phyloP scores from a whole-genome alignment of 192 early-diverging fungal genomes.

The Gonapodya prolifera region DNA sequence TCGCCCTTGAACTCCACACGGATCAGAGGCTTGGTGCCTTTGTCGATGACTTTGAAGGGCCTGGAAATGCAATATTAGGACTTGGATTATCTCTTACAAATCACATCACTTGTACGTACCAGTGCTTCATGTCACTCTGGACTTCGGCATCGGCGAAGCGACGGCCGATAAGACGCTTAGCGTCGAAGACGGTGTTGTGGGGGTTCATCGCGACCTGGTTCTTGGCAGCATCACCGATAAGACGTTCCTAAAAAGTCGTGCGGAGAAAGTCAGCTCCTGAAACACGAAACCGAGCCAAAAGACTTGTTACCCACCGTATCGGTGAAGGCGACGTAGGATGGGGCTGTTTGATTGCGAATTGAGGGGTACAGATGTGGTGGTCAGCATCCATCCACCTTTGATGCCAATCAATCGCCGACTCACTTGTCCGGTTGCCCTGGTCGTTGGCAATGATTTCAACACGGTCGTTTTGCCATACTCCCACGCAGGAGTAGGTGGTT shows the following conservation, averaged over 20 bases:
- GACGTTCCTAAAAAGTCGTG: too few relatives aligned
- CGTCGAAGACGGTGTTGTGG: slow-evolving; percentile 95
- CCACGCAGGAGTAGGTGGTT: slow-evolving; percentile 28
- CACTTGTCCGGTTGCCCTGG: slow-evolving; percentile 98
- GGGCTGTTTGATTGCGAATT: too few relatives aligned
- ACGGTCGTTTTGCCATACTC: slow-evolving; percentile 54
- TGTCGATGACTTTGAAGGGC: slow-evolving; percentile 91
- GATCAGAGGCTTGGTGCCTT: slow-evolving; percentile 79
- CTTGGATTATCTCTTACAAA: too few relatives aligned
- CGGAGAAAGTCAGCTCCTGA: too few relatives aligned
- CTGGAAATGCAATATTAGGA: too few relatives aligned
- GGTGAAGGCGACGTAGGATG: slow-evolving; percentile 93
- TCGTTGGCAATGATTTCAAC: slow-evolving; percentile 99
- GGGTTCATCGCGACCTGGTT: slow-evolving; percentile 99
- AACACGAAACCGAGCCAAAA: too few relatives aligned
- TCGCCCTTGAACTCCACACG: slow-evolving; percentile 94
- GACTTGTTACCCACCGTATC: too few relatives aligned
- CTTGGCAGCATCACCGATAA: slow-evolving; percentile 98
- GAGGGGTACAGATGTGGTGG: too few relatives aligned
- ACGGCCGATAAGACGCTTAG: slow-evolving; percentile 97
- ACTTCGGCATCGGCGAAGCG: slow-evolving; percentile 83
- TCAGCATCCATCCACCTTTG: too few relatives aligned
- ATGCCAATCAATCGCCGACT: too few relatives aligned
- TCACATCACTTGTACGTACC: too few relatives aligned
- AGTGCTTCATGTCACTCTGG: slow-evolving; percentile 99